Percentiles rank a stretch among this genome's conserved stretches.
Conservation (phyloP, 345 rosid species). For the Ceriops decandra region DNA sequence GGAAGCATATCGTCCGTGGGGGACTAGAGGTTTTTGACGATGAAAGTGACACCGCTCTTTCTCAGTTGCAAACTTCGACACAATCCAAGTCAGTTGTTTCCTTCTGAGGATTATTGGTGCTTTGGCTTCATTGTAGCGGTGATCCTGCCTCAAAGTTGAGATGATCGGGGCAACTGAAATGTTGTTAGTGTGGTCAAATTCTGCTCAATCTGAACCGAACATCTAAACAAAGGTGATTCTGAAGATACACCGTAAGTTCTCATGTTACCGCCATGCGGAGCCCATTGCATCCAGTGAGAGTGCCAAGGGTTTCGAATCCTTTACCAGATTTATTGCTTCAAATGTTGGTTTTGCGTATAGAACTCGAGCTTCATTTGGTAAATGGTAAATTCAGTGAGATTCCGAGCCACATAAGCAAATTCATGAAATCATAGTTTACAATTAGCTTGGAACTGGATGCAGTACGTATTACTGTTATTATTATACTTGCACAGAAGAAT, state of each 20-base stretch:
- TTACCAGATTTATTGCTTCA: too few species aligned
- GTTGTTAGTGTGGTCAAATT: constrained; percentile 1
- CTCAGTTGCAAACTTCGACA: constrained; percentile 44
- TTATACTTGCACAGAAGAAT: too few species aligned
- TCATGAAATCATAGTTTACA: too few species aligned
- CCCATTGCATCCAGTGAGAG: too few species aligned
- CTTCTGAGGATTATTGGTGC: constrained; percentile 25
- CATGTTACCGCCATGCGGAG: too few species aligned
- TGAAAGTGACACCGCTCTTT: constrained; percentile 54
- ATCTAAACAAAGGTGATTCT: background rate
- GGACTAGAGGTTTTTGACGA: constrained; percentile 42
- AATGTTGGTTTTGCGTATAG: too few species aligned
- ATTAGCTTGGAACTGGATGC: too few species aligned
- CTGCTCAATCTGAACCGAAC: background rate
- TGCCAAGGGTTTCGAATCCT: too few species aligned
- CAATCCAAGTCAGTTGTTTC: constrained; percentile 59
- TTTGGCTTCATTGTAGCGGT: background rate
- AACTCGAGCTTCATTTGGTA: too few species aligned
- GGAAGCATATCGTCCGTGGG: constrained; percentile 34
- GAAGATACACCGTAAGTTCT: background rate
- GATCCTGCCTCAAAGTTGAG: constrained; percentile 7
- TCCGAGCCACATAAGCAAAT: too few species aligned
- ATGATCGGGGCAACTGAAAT: background rate
- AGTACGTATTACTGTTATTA: too few species aligned
- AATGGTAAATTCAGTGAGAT: too few species aligned